Percentiles rank a stretch among this genome's conserved stretches.
Evolutionary conservation across 2,329 filamentous ascomycete genomes (phyloP).

Genomic region (Pseudopithomyces maydicus): DNA sequence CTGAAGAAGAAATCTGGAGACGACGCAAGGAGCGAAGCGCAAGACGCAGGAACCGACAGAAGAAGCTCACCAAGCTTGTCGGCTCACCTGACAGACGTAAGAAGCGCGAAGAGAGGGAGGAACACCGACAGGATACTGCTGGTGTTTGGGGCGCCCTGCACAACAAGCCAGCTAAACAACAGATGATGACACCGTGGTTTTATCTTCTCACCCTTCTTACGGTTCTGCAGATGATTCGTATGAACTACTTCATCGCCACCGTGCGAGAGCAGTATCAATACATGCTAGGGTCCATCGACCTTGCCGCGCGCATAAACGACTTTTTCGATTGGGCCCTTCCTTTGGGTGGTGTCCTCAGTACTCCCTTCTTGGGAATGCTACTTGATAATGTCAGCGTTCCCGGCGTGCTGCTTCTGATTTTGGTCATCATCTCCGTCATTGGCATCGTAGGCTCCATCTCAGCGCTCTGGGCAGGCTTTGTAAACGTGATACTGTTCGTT

Average conservation of each 20-base stretch:
- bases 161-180: conserved; percentile 68
- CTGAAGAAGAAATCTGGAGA: conserved; percentile 54
- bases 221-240: conserved; percentile 60
- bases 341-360: conserved; percentile 76
- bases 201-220: conserved; percentile 83
- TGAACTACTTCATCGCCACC: conserved; percentile 93
- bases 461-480: conserved; percentile 71
- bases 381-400: conserved; percentile 77
- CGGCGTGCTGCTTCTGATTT: conserved; percentile 71
- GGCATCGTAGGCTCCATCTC: conserved; percentile 76
- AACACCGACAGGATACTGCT: conserved; percentile 68
- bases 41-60: conserved; percentile 62
- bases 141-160: conserved; percentile 89
- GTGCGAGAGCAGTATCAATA: conserved; percentile 80
- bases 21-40: conserved; percentile 41
- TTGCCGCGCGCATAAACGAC: conserved; percentile 72
- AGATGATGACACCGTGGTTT: conserved; percentile 83
- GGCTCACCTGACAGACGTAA: conserved; percentile 67
- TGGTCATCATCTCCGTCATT: conserved; percentile 71
- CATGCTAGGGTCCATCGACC: conserved; percentile 65
- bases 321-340: conserved; percentile 86
- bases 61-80: conserved; percentile 74
- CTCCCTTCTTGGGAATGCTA: conserved; percentile 80
- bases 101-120: conserved; percentile 65
- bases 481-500: conserved; percentile 78